Evolutionary conservation across 2,329 filamentous ascomycete species (phyloP).

Genomic region (Neopestalotiopsis sp.): DNA sequence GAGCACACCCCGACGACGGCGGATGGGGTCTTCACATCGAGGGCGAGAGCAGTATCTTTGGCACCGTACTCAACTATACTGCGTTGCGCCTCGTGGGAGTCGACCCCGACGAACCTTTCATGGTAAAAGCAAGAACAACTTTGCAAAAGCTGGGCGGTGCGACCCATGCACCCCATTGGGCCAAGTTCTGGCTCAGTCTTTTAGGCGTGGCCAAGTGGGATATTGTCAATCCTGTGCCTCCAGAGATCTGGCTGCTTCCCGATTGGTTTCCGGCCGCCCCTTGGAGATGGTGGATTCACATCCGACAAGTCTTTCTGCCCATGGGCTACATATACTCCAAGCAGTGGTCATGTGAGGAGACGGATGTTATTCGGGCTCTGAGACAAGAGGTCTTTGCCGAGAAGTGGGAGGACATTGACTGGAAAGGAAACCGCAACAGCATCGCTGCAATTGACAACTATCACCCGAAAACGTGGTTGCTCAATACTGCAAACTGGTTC

Average conservation of each 20-base stretch:
- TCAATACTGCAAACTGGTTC: conserved; percentile 80
- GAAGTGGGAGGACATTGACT: conserved; percentile 79
- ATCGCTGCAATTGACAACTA: conserved; percentile 86
- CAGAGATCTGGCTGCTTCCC: conserved; percentile 91
- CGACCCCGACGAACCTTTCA: conserved; percentile 79
- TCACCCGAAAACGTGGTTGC: conserved; percentile 85
- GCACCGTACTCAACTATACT: conserved; percentile 88
- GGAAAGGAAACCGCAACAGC: conserved; percentile 78
- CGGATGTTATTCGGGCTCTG: conserved; percentile 73
- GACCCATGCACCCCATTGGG: conserved; percentile 86
- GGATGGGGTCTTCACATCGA: conserved; percentile 98
- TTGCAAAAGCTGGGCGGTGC: conserved; percentile 88
- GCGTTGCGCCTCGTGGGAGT: conserved; percentile 82
- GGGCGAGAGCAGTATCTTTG: conserved; percentile 89
- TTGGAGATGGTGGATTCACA: conserved; percentile 98
- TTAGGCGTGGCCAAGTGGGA: conserved; percentile 88
- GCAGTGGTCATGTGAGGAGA: conserved; percentile 78
- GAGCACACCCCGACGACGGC: conserved; percentile 86
- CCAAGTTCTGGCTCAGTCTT: conserved; percentile 93
- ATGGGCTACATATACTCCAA: conserved; percentile 93
- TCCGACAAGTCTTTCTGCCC: conserved; percentile 92
- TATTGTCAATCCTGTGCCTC: conserved; percentile 90
- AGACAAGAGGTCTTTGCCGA: conserved; percentile 84
- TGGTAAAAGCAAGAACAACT: conserved; percentile 83
- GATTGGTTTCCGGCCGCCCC: conserved; percentile 90